These are phyloP conservation scores for Vigna nakashimae DNA, from an alignment of 306 rosid species.

Conservation along the genomic window DNA sequence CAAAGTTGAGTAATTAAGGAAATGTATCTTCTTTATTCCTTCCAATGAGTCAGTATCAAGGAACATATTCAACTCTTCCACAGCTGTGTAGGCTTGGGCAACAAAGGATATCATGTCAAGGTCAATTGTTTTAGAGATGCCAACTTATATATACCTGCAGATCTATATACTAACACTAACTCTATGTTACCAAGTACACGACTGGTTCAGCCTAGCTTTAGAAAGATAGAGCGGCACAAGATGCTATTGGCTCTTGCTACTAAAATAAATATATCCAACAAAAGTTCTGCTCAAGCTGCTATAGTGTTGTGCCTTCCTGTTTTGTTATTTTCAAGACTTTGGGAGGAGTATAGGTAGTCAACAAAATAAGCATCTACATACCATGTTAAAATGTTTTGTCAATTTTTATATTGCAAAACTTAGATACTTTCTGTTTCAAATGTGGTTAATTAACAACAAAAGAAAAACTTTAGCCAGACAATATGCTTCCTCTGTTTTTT, in stretches of 20 bases:
- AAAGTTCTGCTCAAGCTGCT: background rate
- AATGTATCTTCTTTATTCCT: no score
- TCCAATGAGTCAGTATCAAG: no score
- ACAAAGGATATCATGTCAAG: no score
- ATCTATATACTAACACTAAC: background rate
- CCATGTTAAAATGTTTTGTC: background rate
- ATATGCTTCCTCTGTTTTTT: background rate
- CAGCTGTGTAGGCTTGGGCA: no score
- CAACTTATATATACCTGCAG: background rate
- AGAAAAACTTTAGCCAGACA: conserved; percentile 8
- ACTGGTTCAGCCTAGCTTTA: background rate
- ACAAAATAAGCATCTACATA: background rate
- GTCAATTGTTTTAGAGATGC: no score
- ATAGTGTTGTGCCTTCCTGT: background rate
- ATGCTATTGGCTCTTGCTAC: background rate
- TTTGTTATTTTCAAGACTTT: background rate
- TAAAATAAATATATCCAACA: background rate
- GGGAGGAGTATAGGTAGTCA: background rate
- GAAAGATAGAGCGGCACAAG: background rate
- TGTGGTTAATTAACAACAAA: background rate
- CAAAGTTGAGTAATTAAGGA: no score
- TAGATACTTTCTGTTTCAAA: background rate
- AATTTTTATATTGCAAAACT: background rate
- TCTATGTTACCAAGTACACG: background rate
- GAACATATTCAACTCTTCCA: no score